Evolutionary conservation across 352 stramenopile species (phyloP), one percentile per base, ranked within the genome.

Genomic region (Pythium plurisporium): DNA sequence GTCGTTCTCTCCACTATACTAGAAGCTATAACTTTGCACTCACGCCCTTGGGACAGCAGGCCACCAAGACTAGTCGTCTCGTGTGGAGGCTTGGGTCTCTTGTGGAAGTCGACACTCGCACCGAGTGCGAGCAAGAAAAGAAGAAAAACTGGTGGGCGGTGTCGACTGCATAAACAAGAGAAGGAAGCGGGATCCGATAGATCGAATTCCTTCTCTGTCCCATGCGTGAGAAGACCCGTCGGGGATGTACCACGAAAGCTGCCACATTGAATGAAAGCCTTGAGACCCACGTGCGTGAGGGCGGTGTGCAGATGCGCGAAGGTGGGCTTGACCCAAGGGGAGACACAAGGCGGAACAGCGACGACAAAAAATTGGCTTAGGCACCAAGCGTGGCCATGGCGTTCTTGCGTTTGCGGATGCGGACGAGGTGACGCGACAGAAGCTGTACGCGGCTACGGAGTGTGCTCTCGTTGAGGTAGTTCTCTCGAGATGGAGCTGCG

Each of bases 401-500:
- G 56, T 87, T 87, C 66, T 82, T 82, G n/a, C 74, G 62, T 46
- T 79, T 82, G 42, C 76, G 73, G 36, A 79, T 73, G 41, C 76
- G 70, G 46, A 86, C 73, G 42, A 86, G 52, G 51, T 83, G 76
- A 17, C 71, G 70, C 34, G 76, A 81, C 36, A 86, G 51, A 1
- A 79, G 55, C 54, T 86, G 76, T 30, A 83, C 74, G 25, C 76
- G 76, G 26, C 62, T 72, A 23, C 71, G 66, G 2, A 86, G 65
- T 20, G 76, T 83, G 30, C 61, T 57, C 47, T 83, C 73, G 57
- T 86, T 70, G 47, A 82, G 38, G 59, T 86, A 86, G 60, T 79
- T 72, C 46, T 81, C 65, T 9, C 71, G 55, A 0, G 76, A 82
- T n/a, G 62, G 70, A n/a, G 76, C 73, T 1, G 73, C 62, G 41